Conservation (phyloP, 2,329 filamentous ascomycete species). For the Cercospora citrullina region DNA sequence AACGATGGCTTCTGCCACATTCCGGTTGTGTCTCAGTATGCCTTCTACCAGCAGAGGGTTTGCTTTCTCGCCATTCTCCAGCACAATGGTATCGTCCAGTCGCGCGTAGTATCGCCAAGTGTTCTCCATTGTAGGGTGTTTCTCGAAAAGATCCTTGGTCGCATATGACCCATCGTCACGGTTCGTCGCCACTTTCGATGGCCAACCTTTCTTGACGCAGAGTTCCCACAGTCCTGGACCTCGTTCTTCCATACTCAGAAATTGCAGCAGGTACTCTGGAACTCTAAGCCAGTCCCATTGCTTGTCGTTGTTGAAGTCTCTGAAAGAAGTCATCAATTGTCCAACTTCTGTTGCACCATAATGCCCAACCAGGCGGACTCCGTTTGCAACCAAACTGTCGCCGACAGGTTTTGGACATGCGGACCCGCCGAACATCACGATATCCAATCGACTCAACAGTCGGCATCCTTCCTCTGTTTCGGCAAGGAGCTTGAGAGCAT, state of each 20-base stretch:
- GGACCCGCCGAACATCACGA: conserved; percentile 39
- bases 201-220: conserved; percentile 39
- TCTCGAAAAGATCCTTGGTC: conserved; percentile 32
- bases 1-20: conserved; percentile 58
- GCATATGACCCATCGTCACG: conserved; percentile 45
- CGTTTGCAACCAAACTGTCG: conserved; percentile 35
- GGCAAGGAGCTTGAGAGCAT: conserved; percentile 62
- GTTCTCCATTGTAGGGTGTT: conserved; percentile 44
- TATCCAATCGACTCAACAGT: conserved; percentile 30
- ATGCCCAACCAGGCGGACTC: conserved; percentile 40
- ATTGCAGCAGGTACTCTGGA: conserved; percentile 28
- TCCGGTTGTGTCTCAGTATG: conserved; percentile 53
- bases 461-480: conserved; percentile 56
- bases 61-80: conserved; percentile 55
- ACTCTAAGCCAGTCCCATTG: conserved; percentile 60
- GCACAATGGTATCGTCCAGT: conserved; percentile 50
- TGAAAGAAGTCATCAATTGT: conserved; percentile 61
- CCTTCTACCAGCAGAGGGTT: conserved; percentile 55
- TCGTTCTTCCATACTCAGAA: conserved; percentile 33
- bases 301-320: conserved; percentile 52
- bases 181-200: conserved; percentile 43
- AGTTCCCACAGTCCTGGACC: conserved; percentile 43
- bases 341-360: conserved; percentile 59
- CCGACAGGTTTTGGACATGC: conserved; percentile 40
- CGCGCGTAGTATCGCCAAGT: conserved; percentile 52